Evolutionary conservation across 2,329 filamentous ascomycete species (phyloP), one percentile per base, ranked within the genome.

Genomic region (Pseudocercospora pini-densiflorae): DNA sequence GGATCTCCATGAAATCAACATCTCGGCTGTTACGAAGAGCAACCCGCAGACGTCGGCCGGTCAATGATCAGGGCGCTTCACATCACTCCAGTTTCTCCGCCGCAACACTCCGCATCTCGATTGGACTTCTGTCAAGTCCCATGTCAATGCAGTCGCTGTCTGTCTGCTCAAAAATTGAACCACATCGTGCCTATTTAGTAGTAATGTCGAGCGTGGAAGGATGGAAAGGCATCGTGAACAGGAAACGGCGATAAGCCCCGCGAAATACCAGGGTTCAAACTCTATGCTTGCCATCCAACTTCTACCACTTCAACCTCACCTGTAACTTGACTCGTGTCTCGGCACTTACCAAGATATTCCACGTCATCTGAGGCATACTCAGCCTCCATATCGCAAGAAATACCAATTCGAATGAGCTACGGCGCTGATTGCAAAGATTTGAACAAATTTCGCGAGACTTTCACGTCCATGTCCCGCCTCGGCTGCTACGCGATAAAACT

Each of bases 381-480:
- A 53, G 49, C 21, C 21, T 53, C 19, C 19, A 31, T 27, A 55
- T 55, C 51, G 27, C 27, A 9, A 27, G 3, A 16, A 16, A 5
- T 5, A 16, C 33, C 5, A 36, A 16, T 16, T 36, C 33, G 4
- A 36, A 16, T 5, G 33, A 16, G 33, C 33, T 36, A 1, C 12
- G 33, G 12, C 10, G 1, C 12, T 12, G 1, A 16, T 36, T 27
- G 16, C 23, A n/a, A 21, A 54, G 5, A n/a, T 54, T 24, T 16
- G 24, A 29, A 4, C 51, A 29, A 5, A n/a, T 10, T 58, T 23
- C 51, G 54, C 63, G 62, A 47, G 5, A 40, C 14, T 43, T 31
- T 27, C 53, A 24, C 55, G 29, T 24, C 29, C 29, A 69, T 71
- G 70, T 67, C 51, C 66, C 43, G 62, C 63, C 66, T 67, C 67